phyloP scores from a whole-genome alignment of 140 eudicot genomes.

The Oenanthe javanica region DNA sequence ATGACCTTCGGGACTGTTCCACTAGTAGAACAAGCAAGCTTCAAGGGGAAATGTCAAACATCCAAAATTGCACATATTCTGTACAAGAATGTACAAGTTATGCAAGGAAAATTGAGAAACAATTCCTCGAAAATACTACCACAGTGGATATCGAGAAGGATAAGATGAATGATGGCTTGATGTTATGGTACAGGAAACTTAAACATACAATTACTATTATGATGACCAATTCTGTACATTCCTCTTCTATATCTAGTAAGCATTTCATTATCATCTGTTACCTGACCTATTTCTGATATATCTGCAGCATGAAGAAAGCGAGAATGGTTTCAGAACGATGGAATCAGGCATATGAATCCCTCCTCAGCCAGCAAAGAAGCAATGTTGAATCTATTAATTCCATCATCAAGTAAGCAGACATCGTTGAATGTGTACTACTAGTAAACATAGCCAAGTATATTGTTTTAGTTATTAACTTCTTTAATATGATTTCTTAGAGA shows the following conservation, averaged over 20 bases:
- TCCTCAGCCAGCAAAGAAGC: conserved; percentile 22
- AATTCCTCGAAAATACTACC: conserved; percentile 27
- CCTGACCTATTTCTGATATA: neutral
- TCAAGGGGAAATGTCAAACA: conserved; percentile 24
- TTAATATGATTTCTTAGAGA: conserved; percentile 15
- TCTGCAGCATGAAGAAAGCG: conserved; percentile 34
- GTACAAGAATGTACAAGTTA: conserved; percentile 29
- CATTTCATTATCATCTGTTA: neutral
- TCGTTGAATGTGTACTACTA: neutral
- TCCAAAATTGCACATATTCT: conserved; percentile 21
- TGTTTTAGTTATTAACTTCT: neutral
- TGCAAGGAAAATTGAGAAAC: conserved; percentile 25
- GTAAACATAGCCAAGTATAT: neutral
- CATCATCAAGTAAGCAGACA: conserved; percentile 28
- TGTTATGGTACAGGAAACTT: conserved; percentile 25
- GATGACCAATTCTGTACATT: neutral
- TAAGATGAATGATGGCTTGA: conserved; percentile 20
- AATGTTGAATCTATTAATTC: conserved; percentile 24
- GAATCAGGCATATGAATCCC: conserved; percentile 34
- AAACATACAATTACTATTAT: neutral
- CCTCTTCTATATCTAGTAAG: neutral
- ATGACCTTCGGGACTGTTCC: conserved; percentile 29
- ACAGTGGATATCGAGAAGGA: conserved; percentile 20
- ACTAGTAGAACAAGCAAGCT: conserved; percentile 28
- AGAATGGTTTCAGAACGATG: conserved; percentile 32